These are phyloP conservation scores for Lactuca sativa DNA, from an alignment of 129 eudicot genomes.

Conservation along the genomic window DNA sequence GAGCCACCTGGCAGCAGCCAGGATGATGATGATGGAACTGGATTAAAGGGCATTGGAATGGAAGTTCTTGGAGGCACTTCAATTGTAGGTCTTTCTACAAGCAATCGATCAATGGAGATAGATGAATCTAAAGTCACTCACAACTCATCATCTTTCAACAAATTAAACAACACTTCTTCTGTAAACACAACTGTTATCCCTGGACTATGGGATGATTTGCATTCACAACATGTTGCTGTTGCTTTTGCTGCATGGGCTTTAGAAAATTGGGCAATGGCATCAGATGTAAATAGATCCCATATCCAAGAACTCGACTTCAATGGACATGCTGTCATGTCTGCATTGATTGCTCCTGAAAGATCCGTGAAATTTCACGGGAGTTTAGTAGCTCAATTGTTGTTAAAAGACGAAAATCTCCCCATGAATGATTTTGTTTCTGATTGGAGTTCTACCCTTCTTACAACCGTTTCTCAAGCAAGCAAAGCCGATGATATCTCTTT, in stretches of 20 bases:
- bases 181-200: slow-evolving; percentile 65
- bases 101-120: slow-evolving; percentile 45
- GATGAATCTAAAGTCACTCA: slow-evolving; percentile 41
- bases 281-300: slow-evolving; percentile 77
- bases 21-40: slow-evolving; percentile 70
- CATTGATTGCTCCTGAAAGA: slow-evolving; percentile 91
- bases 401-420: slow-evolving; percentile 76
- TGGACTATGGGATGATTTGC: slow-evolving; percentile 99
- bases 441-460: no score
- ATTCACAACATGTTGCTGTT: slow-evolving; percentile 95
- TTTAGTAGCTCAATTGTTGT: slow-evolving; percentile 78
- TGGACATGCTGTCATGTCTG: slow-evolving; percentile 92
- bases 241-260: slow-evolving; percentile 99
- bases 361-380: slow-evolving; percentile 98
- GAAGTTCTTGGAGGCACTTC: slow-evolving; percentile 96
- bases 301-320: slow-evolving; percentile 93
- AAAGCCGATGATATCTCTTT: no score
- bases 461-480: no score
- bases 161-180: slow-evolving; percentile 39
- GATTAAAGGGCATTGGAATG: slow-evolving; percentile 89
- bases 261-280: slow-evolving; percentile 99
- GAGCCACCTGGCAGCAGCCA: slow-evolving; percentile 45
- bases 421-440: no score
- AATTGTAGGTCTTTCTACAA: slow-evolving; percentile 74
- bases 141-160: slow-evolving; percentile 39